Conservation (phyloP, 768 basidiomycete genomes). For the Tricholoma terreum region DNA sequence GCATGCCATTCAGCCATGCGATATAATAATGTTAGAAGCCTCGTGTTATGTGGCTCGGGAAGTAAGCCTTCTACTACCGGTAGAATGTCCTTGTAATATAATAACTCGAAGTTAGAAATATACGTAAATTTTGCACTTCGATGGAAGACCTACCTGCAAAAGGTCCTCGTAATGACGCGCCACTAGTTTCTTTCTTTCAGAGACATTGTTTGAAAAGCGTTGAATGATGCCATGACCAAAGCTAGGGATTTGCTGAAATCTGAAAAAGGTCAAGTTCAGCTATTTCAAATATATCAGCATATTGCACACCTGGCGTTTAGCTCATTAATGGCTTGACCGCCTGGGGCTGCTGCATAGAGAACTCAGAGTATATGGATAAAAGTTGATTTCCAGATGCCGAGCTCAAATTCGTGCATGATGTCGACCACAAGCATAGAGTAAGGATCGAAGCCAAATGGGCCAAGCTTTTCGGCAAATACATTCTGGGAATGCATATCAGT, state of each 20-base stretch:
- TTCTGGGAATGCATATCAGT: slow-evolving; percentile 14
- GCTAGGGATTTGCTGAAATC: too few species aligned
- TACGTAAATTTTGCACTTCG: too few species aligned
- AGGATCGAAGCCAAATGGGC: slow-evolving; percentile 18
- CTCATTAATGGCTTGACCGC: slow-evolving; percentile 20
- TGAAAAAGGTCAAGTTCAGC: too few species aligned
- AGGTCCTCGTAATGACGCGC: slow-evolving; percentile 23
- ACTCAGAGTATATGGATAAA: slow-evolving; percentile 36
- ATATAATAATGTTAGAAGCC: slow-evolving; percentile 30
- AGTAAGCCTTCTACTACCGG: slow-evolving; percentile 36
- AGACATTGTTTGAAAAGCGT: slow-evolving; percentile 15
- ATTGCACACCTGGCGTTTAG: slow-evolving; percentile 35
- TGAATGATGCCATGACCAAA: too few species aligned
- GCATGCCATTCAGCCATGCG: slow-evolving; percentile 33
- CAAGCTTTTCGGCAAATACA: slow-evolving; percentile 19
- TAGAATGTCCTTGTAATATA: too few species aligned
- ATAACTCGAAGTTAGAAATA: too few species aligned
- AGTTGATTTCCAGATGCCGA: slow-evolving; percentile 36
- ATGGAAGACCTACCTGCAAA: slow-evolving; percentile 14
- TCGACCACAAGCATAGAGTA: slow-evolving; percentile 31
- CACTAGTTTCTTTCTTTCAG: slow-evolving; percentile 22
- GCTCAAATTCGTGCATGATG: slow-evolving; percentile 37
- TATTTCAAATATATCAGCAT: too few species aligned
- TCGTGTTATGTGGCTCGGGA: slow-evolving; percentile 18
- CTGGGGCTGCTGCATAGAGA: slow-evolving; percentile 22